Base-by-base conservation (phyloP, 768 basidiomycete genomes). In the Phlegmacium glaucopus region DNA sequence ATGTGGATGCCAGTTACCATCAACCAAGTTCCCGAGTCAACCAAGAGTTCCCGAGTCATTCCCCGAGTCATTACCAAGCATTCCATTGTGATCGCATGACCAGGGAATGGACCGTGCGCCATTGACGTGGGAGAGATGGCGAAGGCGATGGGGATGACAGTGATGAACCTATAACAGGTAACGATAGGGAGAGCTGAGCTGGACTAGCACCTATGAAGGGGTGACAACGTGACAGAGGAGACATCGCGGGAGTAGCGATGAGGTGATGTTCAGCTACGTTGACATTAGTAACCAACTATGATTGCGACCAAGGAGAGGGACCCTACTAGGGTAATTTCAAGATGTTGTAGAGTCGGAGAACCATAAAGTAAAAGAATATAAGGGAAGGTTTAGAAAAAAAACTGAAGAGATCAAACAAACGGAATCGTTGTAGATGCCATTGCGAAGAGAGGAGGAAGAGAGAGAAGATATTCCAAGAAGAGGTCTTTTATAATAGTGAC, bases 41-140 rank as follows among this genome's bases (percentile, higher is more conserved):
- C 52, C 57, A 58, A 61, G 59, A 43, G 61, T 67, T 64, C 64
- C 65, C 65, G 65, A 69, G 65, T 60, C 65, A 64, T 35, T 47
- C 36, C 44, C 44, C 70, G 65, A 67, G 71, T 74, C 73, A 71
- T 71, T 71, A 72, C 72, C 69, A 65, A 51, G 22, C 44, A 44
- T 28, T 34, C 43, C 58, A 61, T 61, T 64, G 63, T 52, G 51
- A 55, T 42, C 29, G 15, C 22, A 22, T 22, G 10, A 34, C 34
- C 50, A 42, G 42, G 48, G 44, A 39, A 51, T 42, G 26, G 38
- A 18, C 27, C 22, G 38, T 30, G 36, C 16, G 18, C 25, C 16
- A 49, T 13, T 25, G 28, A 35, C 9, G 25, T 5, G 26, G 9
- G 22, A 22, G 43, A 25, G 39, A 26, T n/a, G 38, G 35, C 12